Percentiles rank a stretch among this genome's conserved stretches.
phyloP scores from a whole-genome alignment of 1,139 yeast species.

The Spathaspora sp. region DNA sequence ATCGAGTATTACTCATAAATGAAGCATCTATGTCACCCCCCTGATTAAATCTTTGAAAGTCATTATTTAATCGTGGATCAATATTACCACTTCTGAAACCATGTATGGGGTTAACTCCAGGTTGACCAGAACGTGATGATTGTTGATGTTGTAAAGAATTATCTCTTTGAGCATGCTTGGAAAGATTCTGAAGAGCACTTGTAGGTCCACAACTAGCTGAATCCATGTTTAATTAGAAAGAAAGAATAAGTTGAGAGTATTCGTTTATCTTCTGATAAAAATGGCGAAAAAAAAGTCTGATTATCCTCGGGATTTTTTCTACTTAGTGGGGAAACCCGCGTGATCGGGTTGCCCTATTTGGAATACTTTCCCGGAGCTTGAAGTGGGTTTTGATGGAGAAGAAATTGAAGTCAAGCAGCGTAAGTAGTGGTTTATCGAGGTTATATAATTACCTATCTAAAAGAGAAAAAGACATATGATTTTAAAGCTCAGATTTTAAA shows the following conservation, averaged over 20 bases:
- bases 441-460: not conserved
- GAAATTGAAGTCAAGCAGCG: not conserved
- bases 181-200: conserved; percentile 33
- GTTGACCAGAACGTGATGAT: conserved; percentile 5
- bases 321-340: not conserved
- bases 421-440: no score
- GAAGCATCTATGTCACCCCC: conserved; percentile 20
- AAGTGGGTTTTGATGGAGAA: not conserved
- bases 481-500: conserved; percentile 2
- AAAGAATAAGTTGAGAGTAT: not conserved
- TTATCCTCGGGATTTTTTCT: not conserved
- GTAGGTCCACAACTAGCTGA: conserved; percentile 39
- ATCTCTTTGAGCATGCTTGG: conserved; percentile 35
- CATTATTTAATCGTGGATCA: conserved; percentile 33
- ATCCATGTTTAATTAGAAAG: no score
- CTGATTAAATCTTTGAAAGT: conserved; percentile 33
- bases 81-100: conserved; percentile 16
- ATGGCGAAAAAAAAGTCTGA: not conserved
- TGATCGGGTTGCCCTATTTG: not conserved
- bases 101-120: conserved; percentile 11
- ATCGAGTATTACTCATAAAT: conserved; percentile 18
- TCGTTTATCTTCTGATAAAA: not conserved
- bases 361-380: not conserved
- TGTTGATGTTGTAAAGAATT: conserved; percentile 32
- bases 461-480: not conserved